phyloP scores from a whole-genome alignment of 768 basidiomycete genomes.

The Neoboletus magnificus region DNA sequence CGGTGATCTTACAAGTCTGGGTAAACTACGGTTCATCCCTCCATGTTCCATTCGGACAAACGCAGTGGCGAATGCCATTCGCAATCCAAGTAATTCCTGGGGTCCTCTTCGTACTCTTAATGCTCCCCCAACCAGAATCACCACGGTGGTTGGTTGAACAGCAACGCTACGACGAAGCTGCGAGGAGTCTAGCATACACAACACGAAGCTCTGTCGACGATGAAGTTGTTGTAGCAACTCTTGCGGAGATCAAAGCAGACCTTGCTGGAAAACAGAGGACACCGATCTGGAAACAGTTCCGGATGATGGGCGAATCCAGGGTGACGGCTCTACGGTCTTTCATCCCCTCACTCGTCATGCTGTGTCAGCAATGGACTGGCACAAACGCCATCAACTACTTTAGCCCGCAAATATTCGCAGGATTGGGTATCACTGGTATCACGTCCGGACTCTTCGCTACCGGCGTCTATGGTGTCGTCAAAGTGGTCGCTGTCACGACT shows the following conservation, averaged over 20 bases:
- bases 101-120: conserved; percentile 42
- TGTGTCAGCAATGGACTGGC: conserved; percentile 50
- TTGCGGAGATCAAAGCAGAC: conserved; percentile 49
- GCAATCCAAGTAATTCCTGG: conserved; percentile 53
- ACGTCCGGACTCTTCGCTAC: conserved; percentile 48
- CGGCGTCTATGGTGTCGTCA: conserved; percentile 39
- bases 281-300: conserved; percentile 36
- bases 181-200: conserved; percentile 37
- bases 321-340: conserved; percentile 41
- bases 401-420: conserved; percentile 48
- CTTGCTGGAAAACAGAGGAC: conserved; percentile 40
- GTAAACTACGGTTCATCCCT: conserved; percentile 44
- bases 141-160: conserved; percentile 56
- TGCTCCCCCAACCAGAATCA: conserved; percentile 52
- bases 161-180: conserved; percentile 40
- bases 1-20: conserved; percentile 36
- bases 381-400: conserved; percentile 57
- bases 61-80: conserved; percentile 54
- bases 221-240: conserved; percentile 32
- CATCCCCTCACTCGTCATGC: conserved; percentile 46
- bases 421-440: conserved; percentile 44
- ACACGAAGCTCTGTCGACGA: conserved; percentile 33
- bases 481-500: conserved; percentile 41
- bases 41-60: conserved; percentile 35
- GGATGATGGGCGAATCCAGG: conserved; percentile 43